phyloP scores from a whole-genome alignment of 2,329 filamentous ascomycete species.

The Bipolaris oryzae region DNA sequence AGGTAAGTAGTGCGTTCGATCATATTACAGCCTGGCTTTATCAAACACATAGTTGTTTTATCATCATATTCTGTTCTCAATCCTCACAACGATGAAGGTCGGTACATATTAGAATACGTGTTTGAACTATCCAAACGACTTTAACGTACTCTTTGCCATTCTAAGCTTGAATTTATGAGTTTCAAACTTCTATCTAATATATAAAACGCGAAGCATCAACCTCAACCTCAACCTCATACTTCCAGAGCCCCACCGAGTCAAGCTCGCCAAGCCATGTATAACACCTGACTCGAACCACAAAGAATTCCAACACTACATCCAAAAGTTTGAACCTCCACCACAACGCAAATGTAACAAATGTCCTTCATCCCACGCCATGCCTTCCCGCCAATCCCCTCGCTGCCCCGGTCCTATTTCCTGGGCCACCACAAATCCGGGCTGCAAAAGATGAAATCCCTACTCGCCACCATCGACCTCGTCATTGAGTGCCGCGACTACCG shows the following conservation, averaged over 20 bases:
- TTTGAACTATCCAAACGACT: no score
- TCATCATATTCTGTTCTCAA: no score
- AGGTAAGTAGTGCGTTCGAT: background rate
- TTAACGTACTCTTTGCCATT: rapidly evolving
- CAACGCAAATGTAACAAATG: slow-evolving; percentile 31
- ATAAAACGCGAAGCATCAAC: no score
- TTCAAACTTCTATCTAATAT: background rate
- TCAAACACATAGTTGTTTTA: no score
- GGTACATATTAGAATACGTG: no score
- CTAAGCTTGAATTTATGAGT: background rate
- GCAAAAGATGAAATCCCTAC: slow-evolving; percentile 77
- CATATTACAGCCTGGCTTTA: no score
- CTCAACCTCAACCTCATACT: no score
- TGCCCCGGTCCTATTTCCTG: slow-evolving; percentile 90
- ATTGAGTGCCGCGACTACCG: slow-evolving; percentile 95
- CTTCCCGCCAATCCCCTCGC: slow-evolving; percentile 75
- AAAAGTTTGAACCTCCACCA: background rate
- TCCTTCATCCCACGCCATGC: slow-evolving; percentile 70
- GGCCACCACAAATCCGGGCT: slow-evolving; percentile 89
- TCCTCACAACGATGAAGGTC: no score
- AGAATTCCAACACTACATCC: slow-evolving; percentile 3
- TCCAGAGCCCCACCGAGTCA: slow-evolving; percentile 6
- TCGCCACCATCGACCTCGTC: slow-evolving; percentile 82
- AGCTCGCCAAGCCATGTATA: background rate
- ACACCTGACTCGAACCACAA: slow-evolving; percentile 10